Base-by-base conservation (phyloP, 148 eudicot genomes). In the Cornus controversa region DNA sequence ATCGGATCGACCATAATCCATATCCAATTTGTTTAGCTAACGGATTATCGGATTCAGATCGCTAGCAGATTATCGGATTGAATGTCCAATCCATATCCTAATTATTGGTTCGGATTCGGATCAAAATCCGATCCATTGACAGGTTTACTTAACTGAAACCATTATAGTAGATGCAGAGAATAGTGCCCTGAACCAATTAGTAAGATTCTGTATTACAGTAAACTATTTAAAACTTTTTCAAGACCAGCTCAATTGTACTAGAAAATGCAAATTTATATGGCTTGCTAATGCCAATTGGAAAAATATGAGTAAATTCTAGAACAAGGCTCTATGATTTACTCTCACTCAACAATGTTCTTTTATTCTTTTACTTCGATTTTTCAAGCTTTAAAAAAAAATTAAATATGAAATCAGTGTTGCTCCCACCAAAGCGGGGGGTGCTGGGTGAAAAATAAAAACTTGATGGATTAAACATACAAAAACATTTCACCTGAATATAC, bases 211-310 rank as follows among this genome's bases (percentile, higher is more conserved):
- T 18, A 74, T 3, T 53, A 64, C 18, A 75, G n/a, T 45, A n/a
- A 42, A 0, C 10, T 15, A 40, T 27, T 37, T 47, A 18, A 27
- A 42, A 18, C 57, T 47, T 15, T 67, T 54, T 57, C 73, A 31
- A 57, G 50, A 69, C 67, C 67, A 68, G 66, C 65, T 69, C 66
- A 34, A 47, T 31, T 16, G 18, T 24, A 57, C 18, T 67, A 67
- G 13, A n/a, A 42, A 45, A 66, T 29, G 66, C 6, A 16, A 42
- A 64, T 25, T 65, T 66, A 9, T 15, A 60, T 60, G 62, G 28
- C 47, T 73, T 20, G 8, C 16, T 50, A 45, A 68, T 47, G 72
- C 42, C 42, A 40, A 67, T 75, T 22, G 16, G 63, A 25, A 67
- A 67, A 66, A 31, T 42, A 29, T 20, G 8, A 23, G 67, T 18